Evolutionary conservation across 441 rosid species (phyloP).

Genomic region (Geranium incanum): DNA sequence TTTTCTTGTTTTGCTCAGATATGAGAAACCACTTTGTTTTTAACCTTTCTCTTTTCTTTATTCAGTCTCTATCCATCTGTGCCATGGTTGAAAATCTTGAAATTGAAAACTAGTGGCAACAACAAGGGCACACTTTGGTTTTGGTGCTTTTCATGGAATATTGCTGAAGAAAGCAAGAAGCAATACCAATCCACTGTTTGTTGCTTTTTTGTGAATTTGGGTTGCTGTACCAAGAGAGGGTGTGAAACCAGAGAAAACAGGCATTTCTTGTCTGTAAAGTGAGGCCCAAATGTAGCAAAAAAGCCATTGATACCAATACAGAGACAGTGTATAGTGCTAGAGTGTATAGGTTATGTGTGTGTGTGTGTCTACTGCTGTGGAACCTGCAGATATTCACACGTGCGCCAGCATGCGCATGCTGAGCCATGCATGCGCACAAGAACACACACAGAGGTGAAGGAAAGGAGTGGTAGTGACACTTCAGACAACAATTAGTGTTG

Average conservation of each 20-base stretch:
- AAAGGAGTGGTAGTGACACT: too few species aligned
- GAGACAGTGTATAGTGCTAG: neutral
- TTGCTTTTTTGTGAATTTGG: neutral
- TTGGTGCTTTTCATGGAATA: neutral
- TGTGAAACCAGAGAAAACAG: neutral
- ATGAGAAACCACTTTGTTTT: neutral
- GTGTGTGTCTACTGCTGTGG: neutral
- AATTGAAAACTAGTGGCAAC: neutral
- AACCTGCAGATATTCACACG: neutral
- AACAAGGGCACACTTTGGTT: neutral
- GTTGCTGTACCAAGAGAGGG: neutral
- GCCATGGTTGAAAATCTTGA: too few species aligned
- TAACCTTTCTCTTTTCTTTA: conserved; percentile 1
- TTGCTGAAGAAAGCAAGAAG: conserved; percentile 2
- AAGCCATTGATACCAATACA: neutral
- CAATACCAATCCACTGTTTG: neutral
- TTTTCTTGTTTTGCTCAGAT: neutral
- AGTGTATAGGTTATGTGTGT: neutral
- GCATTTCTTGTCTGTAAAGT: neutral
- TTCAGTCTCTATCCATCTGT: neutral
- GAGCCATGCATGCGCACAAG: neutral
- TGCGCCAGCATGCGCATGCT: neutral
- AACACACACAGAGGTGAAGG: neutral
- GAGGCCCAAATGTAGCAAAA: neutral
- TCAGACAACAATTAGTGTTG: too few species aligned